phyloP scores from a whole-genome alignment of 106 monocot species.

The Dioscorea alata region DNA sequence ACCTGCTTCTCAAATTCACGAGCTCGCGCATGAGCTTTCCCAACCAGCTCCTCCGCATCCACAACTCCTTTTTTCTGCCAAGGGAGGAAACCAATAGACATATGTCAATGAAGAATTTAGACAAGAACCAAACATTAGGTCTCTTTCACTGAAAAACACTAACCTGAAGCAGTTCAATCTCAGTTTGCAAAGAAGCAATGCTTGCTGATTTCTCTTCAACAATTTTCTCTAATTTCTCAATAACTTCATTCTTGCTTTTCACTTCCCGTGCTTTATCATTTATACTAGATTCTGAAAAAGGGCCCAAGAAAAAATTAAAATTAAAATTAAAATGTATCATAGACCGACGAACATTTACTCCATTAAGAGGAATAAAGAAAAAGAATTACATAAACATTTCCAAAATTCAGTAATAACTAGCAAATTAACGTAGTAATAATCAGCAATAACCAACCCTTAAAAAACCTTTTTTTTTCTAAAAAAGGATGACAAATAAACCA shows the following conservation, averaged over 20 bases:
- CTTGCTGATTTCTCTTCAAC: conserved; percentile 33
- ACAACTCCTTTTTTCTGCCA: conserved; percentile 24
- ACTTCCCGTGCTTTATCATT: conserved; percentile 23
- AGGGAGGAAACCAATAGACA: neutral
- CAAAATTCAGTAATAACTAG: neutral
- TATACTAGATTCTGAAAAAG: conserved; percentile 28
- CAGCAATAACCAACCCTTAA: neutral
- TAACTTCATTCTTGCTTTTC: conserved; percentile 35
- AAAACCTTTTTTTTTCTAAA: no score
- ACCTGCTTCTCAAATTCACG: conserved; percentile 40
- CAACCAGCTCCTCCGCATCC: conserved; percentile 15
- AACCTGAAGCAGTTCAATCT: conserved; percentile 48
- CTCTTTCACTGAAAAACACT: neutral
- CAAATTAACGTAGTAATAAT: neutral
- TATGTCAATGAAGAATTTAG: neutral
- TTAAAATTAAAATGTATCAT: no score
- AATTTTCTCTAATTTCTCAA: conserved; percentile 18
- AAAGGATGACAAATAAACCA: no score
- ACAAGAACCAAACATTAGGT: neutral
- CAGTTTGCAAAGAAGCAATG: conserved; percentile 17
- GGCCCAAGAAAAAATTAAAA: neutral
- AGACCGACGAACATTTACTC: neutral
- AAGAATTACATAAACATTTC: neutral
- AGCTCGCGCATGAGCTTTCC: conserved; percentile 19
- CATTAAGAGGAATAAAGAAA: neutral